Conservation (phyloP, 176 grass and related monocot genomes). For the Panicum miliaceum region DNA sequence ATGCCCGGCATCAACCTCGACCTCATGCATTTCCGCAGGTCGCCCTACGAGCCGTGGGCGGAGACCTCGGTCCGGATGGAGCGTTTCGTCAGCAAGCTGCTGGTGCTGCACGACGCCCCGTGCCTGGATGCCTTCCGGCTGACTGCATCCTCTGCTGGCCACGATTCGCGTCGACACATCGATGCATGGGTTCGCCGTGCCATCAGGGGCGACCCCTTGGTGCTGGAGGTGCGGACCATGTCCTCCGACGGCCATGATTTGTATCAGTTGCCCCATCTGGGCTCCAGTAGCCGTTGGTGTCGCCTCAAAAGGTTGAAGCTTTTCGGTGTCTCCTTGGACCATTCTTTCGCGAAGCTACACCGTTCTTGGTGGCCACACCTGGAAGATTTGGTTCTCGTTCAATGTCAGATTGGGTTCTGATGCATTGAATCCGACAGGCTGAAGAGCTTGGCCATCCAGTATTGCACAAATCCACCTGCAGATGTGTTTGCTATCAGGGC, state of each 20-base stretch:
- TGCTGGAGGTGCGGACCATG: neutral
- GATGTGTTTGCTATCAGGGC: neutral
- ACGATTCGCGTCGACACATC: neutral
- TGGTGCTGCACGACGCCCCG: neutral
- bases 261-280: neutral
- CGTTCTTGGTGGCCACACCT: neutral
- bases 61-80: neutral
- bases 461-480: neutral
- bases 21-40: neutral
- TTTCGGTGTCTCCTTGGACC: neutral
- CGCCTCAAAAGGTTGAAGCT: neutral
- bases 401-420: neutral
- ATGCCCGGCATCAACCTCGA: neutral
- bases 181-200: neutral
- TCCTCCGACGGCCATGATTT: too few species aligned
- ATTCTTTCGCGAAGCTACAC: neutral
- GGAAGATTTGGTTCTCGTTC: neutral
- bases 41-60: too few species aligned
- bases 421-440: neutral
- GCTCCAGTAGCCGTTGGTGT: neutral
- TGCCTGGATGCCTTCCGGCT: too few species aligned
- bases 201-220: neutral
- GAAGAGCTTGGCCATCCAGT: neutral
- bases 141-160: neutral
- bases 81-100: neutral